Base-by-base conservation (phyloP, 495 filamentous ascomycete species). In the Lophiostoma macrostomum region DNA sequence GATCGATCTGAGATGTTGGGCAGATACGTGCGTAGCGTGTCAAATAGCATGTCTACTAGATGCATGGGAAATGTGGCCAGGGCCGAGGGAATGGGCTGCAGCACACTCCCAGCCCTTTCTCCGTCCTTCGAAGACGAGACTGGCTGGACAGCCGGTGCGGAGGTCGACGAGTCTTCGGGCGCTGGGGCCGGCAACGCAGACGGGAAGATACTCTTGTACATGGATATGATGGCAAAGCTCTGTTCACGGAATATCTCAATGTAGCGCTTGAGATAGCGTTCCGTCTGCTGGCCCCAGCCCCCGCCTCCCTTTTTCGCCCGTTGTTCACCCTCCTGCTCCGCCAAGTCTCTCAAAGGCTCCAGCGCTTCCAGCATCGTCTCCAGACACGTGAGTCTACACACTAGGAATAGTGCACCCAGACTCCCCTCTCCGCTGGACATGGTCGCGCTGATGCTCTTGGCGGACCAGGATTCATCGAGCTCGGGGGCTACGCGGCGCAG, bases 231-330 rank as follows among this genome's bases (percentile, higher is more conserved):
- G 10, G 86, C 86, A 64, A 99, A 99, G 63, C 88, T 93, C 69
- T 99, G 94, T 70, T 99, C 94, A 44, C 94, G 86, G 71, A 96
- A 97, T 24, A 97, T 95, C 68, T 99, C 94, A 61, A 99, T 85
- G 71, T 95, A 99, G 44, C 88, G 76, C 67, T 99, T 99, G 30
- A 99, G 73, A 59, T 90, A 99, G 20, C 88, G 79, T 64, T 96
- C 94, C 1, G 91, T 96, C 64, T 98, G 93, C 63, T 94, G 88
- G 0, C 91, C 93, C n/a, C n/a, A n/a, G n/a, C n/a, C n/a, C n/a
- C n/a, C n/a, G n/a, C n/a, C n/a, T n/a, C n/a, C n/a, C n/a, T n/a
- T n/a, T n/a, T n/a, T n/a, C n/a, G n/a, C n/a, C n/a, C 63, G 47
- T 8, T 47, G 71, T 41, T 71, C 69, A 13, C 79, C 83, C 70